phyloP scores from a whole-genome alignment of 2,329 filamentous ascomycete genomes.

The Calonectria pteridis region DNA sequence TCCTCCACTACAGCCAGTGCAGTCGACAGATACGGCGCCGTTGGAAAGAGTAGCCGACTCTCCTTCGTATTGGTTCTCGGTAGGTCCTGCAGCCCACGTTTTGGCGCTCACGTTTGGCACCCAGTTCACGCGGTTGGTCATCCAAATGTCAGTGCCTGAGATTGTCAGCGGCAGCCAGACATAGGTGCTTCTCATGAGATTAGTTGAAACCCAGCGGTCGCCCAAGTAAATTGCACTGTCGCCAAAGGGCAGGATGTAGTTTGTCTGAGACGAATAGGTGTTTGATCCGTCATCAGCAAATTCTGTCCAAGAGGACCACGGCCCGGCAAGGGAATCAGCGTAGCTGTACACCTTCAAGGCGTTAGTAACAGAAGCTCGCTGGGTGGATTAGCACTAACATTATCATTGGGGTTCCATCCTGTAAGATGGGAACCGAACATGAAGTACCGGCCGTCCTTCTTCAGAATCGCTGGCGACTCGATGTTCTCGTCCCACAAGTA shows the following conservation, averaged over 20 bases:
- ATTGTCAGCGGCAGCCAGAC: constrained; percentile 73
- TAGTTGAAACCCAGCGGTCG: constrained; percentile 73
- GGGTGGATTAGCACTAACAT: constrained; percentile 51
- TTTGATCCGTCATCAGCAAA: constrained; percentile 68
- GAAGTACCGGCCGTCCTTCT: constrained; percentile 71
- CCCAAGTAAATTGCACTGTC: constrained; percentile 71
- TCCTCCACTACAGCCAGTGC: constrained; percentile 63
- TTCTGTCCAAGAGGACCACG: constrained; percentile 71
- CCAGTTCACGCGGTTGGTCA: constrained; percentile 69
- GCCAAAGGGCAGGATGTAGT: constrained; percentile 64
- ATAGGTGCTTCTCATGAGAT: constrained; percentile 72
- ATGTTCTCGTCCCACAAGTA: constrained; percentile 67
- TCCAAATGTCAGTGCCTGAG: constrained; percentile 62
- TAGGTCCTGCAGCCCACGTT: constrained; percentile 57
- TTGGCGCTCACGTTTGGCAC: constrained; percentile 58
- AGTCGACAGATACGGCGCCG: constrained; percentile 60
- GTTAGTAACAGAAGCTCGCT: neutral
- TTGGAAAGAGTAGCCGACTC: constrained; percentile 60
- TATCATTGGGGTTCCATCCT: constrained; percentile 74
- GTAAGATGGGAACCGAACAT: constrained; percentile 72
- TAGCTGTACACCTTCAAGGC: constrained; percentile 62
- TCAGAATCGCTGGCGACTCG: constrained; percentile 74
- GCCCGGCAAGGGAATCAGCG: constrained; percentile 66
- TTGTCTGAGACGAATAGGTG: constrained; percentile 73
- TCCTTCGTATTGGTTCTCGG: constrained; percentile 64